These are phyloP conservation scores for Dichotomocladium elegans DNA, from an alignment of 371 early-diverging fungal genomes.

Conservation along the genomic window DNA sequence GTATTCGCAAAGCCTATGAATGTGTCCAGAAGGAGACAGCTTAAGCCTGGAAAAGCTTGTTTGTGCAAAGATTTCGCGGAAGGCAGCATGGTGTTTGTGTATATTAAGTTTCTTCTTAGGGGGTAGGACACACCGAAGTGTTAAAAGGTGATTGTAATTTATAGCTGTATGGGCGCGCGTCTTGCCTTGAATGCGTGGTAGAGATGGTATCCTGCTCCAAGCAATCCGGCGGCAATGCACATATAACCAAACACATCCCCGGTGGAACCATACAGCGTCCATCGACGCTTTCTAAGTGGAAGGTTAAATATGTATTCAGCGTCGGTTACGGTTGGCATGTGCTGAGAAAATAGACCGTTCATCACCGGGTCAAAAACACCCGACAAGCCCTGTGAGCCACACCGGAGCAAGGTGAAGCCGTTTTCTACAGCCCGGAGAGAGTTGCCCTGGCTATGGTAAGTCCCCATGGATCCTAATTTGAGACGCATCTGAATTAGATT, in stretches of 20 bases:
- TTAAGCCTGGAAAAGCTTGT: no score
- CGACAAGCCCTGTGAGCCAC: constrained; percentile 49
- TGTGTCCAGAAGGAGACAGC: no score
- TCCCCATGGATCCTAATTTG: constrained; percentile 28
- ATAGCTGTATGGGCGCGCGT: neutral
- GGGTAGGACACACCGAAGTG: no score
- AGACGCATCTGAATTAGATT: no score
- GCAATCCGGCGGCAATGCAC: constrained; percentile 18
- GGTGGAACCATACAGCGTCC: constrained; percentile 37
- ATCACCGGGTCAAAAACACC: constrained; percentile 44
- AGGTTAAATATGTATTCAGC: constrained; percentile 40
- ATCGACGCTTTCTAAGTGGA: constrained; percentile 39
- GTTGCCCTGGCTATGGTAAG: constrained; percentile 43
- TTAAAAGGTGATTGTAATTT: no score
- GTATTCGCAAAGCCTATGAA: no score
- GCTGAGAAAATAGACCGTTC: constrained; percentile 40
- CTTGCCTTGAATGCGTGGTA: neutral
- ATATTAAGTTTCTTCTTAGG: no score
- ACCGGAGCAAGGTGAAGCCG: constrained; percentile 50
- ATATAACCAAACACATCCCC: constrained; percentile 44
- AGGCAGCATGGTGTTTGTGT: no score
- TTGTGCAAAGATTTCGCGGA: no score
- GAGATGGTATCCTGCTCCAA: neutral
- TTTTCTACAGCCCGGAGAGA: constrained; percentile 50
- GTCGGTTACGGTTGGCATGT: constrained; percentile 33